These are phyloP conservation scores for Cercospora nicotianae DNA, from an alignment of 2,329 filamentous ascomycete genomes.

Conservation along the genomic window DNA sequence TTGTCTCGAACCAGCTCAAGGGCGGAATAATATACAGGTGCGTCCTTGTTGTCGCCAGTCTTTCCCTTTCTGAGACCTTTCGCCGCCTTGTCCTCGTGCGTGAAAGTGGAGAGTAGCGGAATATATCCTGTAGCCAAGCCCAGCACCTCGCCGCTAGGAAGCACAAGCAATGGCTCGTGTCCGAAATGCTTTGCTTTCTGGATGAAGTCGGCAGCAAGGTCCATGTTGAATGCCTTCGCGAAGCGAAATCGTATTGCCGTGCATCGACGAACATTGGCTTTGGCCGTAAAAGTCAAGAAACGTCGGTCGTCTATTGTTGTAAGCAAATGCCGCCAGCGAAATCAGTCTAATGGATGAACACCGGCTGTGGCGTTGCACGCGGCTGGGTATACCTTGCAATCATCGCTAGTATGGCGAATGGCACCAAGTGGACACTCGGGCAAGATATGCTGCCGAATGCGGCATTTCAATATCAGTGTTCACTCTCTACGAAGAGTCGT, in stretches of 20 bases:
- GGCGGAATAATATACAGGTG: neutral
- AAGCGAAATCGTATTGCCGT: neutral
- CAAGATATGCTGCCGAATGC: neutral
- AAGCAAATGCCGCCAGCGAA: neutral
- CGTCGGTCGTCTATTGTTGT: neutral
- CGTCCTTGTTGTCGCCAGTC: neutral
- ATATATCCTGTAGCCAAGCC: slow-evolving; percentile 10
- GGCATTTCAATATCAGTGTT: neutral
- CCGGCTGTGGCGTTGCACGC: neutral
- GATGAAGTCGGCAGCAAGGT: neutral
- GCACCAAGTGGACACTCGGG: neutral
- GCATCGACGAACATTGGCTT: neutral
- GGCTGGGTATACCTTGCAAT: neutral
- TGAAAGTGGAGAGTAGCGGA: slow-evolving; percentile 11
- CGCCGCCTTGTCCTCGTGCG: slow-evolving; percentile 13
- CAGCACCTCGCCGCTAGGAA: slow-evolving; percentile 1
- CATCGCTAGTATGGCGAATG: neutral
- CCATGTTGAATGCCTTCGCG: neutral
- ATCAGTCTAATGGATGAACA: neutral
- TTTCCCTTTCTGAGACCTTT: slow-evolving; percentile 12
- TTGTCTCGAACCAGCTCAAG: slow-evolving; percentile 14
- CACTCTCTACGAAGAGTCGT: neutral
- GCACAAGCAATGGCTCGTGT: slow-evolving; percentile 6
- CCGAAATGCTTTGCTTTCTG: neutral
- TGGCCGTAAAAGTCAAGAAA: neutral